Conservation (phyloP, 2,329 filamentous ascomycete genomes). For the Talaromyces sp. region DNA sequence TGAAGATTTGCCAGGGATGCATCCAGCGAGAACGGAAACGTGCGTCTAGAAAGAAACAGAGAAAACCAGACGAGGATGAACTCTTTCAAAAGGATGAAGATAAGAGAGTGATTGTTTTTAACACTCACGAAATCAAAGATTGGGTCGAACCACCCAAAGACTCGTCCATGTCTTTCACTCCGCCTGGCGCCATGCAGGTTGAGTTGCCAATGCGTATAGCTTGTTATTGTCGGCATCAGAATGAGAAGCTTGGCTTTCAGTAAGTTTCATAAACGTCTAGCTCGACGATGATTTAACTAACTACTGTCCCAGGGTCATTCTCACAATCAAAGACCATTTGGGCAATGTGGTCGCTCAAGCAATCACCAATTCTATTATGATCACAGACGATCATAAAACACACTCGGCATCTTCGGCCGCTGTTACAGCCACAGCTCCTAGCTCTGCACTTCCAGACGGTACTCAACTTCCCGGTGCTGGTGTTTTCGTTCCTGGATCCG, state of each 20-base stretch:
- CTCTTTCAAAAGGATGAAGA: slow-evolving; percentile 76
- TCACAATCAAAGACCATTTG: slow-evolving; percentile 80
- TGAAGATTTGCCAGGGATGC: slow-evolving; percentile 86
- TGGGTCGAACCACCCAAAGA: slow-evolving; percentile 62
- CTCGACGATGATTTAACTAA: slow-evolving; percentile 12
- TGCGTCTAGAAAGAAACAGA: slow-evolving; percentile 84
- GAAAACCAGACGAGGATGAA: slow-evolving; percentile 88
- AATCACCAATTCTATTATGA: slow-evolving; percentile 85
- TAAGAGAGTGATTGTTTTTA: slow-evolving; percentile 82
- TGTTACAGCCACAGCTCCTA: slow-evolving; percentile 26
- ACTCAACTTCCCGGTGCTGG: slow-evolving; percentile 38
- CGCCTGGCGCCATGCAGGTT: slow-evolving; percentile 64
- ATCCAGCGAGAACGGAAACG: slow-evolving; percentile 87
- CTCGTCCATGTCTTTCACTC: slow-evolving; percentile 34
- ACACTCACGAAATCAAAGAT: slow-evolving; percentile 79
- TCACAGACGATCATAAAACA: slow-evolving; percentile 97
- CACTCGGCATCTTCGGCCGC: slow-evolving; percentile 46
- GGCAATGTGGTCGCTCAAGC: slow-evolving; percentile 75
- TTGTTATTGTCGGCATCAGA: slow-evolving; percentile 93
- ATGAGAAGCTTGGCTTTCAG: slow-evolving; percentile 84
- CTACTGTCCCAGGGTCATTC: slow-evolving; percentile 60
- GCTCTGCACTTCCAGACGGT: slow-evolving; percentile 29
- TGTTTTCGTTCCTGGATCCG: slow-evolving; percentile 34
- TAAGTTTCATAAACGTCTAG: slow-evolving; percentile 21
- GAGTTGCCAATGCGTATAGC: slow-evolving; percentile 91